Evolutionary conservation across 2,329 filamentous ascomycete genomes (phyloP).

Genomic region (Emericellopsis cladophorae): DNA sequence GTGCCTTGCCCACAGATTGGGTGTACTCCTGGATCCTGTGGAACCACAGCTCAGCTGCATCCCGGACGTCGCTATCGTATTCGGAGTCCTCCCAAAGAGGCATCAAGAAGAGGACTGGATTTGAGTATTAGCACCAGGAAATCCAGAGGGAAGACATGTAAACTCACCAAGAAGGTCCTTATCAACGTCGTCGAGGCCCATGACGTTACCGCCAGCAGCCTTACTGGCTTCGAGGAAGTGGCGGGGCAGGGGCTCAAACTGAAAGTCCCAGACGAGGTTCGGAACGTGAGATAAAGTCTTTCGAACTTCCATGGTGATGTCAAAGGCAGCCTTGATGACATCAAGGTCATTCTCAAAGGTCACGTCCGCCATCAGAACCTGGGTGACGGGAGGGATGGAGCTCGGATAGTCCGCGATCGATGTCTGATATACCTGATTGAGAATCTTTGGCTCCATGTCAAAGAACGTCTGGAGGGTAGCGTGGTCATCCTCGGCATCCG

Average conservation of each 20-base stretch:
- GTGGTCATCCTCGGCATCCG: conserved; percentile 4
- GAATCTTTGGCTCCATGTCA: conserved; percentile 8
- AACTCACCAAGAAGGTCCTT: conserved; percentile 3
- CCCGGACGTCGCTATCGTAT: conserved; percentile 2
- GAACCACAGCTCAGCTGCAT: conserved; percentile 2
- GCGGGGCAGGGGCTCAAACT: conserved; percentile 6
- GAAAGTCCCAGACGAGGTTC: conserved; percentile 5
- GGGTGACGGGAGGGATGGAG: conserved; percentile 4
- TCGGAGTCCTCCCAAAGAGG: conserved; percentile 2
- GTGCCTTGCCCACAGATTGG: conserved; percentile 1
- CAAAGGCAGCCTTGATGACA: conserved; percentile 5
- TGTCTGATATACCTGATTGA: conserved; percentile 6
- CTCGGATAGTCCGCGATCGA: conserved; percentile 6
- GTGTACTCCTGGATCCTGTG: conserved; percentile 2
- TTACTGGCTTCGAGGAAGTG: conserved; percentile 1
- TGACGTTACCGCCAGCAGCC: background rate
- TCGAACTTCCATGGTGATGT: conserved; percentile 5
- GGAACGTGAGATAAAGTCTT: conserved; percentile 4
- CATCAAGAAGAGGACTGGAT: conserved; percentile 3
- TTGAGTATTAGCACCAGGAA: background rate
- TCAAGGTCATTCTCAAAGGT: conserved; percentile 7
- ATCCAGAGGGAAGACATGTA: background rate
- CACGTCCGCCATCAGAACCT: conserved; percentile 6
- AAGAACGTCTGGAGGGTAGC: conserved; percentile 6
- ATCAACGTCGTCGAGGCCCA: background rate